Conservation (phyloP, 768 basidiomycete species). For the Suillus plorans region DNA sequence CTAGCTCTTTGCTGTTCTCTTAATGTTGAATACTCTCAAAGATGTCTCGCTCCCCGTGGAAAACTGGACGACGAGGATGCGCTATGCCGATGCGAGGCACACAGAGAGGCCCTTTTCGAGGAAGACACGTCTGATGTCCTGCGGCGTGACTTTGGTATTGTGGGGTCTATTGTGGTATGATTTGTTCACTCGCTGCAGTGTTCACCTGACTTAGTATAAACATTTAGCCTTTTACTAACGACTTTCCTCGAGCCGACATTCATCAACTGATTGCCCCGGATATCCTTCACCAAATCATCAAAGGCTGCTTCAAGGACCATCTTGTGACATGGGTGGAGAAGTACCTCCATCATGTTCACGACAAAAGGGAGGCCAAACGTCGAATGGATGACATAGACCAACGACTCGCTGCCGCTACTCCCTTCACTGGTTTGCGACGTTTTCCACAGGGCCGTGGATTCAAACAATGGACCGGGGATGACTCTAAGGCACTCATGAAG, state of each 20-base stretch:
- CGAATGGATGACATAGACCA: no score
- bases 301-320: conserved; percentile 40
- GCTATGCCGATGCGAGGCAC: conserved; percentile 15
- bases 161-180: conserved; percentile 30
- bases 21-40: no score
- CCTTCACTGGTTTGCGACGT: no score
- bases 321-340: conserved; percentile 36
- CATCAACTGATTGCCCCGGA: conserved; percentile 8
- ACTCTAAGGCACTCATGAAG: no score
- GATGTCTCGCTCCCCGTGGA: no score
- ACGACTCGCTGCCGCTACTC: no score
- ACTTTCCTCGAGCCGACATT: background rate
- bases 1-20: no score
- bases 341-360: conserved; percentile 24
- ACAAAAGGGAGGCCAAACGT: no score
- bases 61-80: conserved; percentile 17
- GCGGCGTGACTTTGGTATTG: conserved; percentile 36
- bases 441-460: no score
- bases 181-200: background rate
- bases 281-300: conserved; percentile 10
- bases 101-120: conserved; percentile 22
- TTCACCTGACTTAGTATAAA: background rate
- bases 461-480: no score
- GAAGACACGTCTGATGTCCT: conserved; percentile 12
- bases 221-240: background rate